phyloP scores from a whole-genome alignment of 352 stramenopile genomes.

The Globisporangium carolinianum region DNA sequence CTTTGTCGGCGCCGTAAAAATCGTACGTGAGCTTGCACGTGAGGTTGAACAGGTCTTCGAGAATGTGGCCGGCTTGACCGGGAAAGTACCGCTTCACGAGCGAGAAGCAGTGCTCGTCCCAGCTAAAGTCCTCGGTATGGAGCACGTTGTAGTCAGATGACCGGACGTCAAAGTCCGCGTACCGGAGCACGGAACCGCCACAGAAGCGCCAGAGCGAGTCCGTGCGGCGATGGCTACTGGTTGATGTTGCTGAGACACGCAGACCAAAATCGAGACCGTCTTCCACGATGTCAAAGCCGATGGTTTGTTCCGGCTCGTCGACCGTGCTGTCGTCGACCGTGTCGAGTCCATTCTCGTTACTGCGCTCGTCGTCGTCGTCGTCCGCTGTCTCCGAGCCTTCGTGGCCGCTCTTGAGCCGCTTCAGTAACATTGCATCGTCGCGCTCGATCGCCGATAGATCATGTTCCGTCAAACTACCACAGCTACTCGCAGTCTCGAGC shows the following conservation, averaged over 20 bases:
- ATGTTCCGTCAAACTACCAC: slow-evolving; percentile 38
- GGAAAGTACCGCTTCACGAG: slow-evolving; percentile 82
- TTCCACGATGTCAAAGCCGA: slow-evolving; percentile 50
- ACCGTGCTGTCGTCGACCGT: slow-evolving; percentile 18
- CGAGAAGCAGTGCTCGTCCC: slow-evolving; percentile 86
- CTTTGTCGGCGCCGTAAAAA: slow-evolving; percentile 53
- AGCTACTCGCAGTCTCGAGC: slow-evolving; percentile 28
- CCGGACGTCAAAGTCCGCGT: slow-evolving; percentile 83
- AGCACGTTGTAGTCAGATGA: slow-evolving; percentile 75
- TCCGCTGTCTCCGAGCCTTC: slow-evolving; percentile 61
- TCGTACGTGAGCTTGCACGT: slow-evolving; percentile 83
- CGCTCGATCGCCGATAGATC: slow-evolving; percentile 69
- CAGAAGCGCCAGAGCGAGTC: slow-evolving; percentile 83
- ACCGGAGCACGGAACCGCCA: slow-evolving; percentile 68
- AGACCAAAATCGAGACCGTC: slow-evolving; percentile 42
- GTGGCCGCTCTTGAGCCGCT: slow-evolving; percentile 51
- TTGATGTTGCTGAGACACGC: slow-evolving; percentile 4
- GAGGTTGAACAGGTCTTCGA: slow-evolving; percentile 84
- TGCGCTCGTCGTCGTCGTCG: slow-evolving; percentile 27
- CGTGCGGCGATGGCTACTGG: slow-evolving; percentile 24
- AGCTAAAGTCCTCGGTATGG: slow-evolving; percentile 86
- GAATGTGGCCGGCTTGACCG: slow-evolving; percentile 68
- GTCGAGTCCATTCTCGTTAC: slow-evolving; percentile 18
- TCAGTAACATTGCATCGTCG: slow-evolving; percentile 63
- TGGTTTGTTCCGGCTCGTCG: slow-evolving; percentile 17